Evolutionary conservation across 208 protist genomes (phyloP).

Genomic region (Acanthamoeba triangularis): DNA sequence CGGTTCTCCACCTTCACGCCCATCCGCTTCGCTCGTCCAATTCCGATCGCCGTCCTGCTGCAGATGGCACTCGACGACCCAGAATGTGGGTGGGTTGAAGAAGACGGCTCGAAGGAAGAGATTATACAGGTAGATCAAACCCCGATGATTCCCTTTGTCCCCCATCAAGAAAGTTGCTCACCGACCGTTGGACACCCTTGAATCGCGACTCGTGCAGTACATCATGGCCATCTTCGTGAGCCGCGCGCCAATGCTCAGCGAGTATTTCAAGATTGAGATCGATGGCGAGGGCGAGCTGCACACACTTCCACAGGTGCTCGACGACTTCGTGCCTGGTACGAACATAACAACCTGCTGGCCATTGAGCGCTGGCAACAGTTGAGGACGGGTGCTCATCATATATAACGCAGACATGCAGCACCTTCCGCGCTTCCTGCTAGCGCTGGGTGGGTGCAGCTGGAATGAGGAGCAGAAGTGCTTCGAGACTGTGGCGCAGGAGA

Average conservation of each 20-base stretch:
- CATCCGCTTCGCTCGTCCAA: slow-evolving; percentile 63
- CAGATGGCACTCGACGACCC: slow-evolving; percentile 68
- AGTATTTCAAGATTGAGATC: slow-evolving; percentile 77
- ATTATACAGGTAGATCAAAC: slow-evolving; percentile 40
- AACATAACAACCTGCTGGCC: neutral
- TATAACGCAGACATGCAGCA: slow-evolving; percentile 57
- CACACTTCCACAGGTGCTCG: slow-evolving; percentile 67
- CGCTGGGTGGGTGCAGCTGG: slow-evolving; percentile 80
- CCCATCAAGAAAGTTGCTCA: neutral
- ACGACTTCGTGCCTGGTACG: slow-evolving; percentile 66
- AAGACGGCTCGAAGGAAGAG: slow-evolving; percentile 68
- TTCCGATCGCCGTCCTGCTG: slow-evolving; percentile 61
- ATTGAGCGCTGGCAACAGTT: neutral
- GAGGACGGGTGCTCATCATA: neutral
- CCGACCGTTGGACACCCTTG: neutral
- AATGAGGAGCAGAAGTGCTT: slow-evolving; percentile 84
- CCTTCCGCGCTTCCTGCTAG: slow-evolving; percentile 46
- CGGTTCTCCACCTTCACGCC: slow-evolving; percentile 72
- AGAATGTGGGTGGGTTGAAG: slow-evolving; percentile 74
- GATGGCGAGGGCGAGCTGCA: slow-evolving; percentile 60
- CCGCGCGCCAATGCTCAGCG: slow-evolving; percentile 73
- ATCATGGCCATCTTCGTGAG: slow-evolving; percentile 65
- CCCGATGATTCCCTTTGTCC: too few species aligned
- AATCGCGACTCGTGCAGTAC: neutral
- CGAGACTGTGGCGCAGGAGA: slow-evolving; percentile 76